Base-by-base conservation (phyloP, 1,284 basidiomycete species). In the Puccinia coronata region DNA sequence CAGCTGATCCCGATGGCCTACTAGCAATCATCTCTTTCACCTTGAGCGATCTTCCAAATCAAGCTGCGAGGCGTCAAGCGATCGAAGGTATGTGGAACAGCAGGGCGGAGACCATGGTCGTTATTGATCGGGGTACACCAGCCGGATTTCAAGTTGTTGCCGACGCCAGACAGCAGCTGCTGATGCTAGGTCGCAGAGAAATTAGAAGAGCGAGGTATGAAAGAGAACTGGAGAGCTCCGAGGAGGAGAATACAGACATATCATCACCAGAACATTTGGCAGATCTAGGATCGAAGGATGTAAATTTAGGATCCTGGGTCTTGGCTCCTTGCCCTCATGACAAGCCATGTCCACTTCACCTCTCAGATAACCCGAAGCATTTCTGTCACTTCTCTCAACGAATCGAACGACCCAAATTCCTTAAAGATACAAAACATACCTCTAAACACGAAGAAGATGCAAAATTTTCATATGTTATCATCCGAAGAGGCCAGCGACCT, bases 391-490 rank as follows among this genome's bases (percentile, higher is more conserved):
- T 97, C 87, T 90, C 90, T 6, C 96, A 98, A 86, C 90, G 93
- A 70, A 87, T 96, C 55, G 93, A 96, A 85, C 90, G 93, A 20
- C 96, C 96, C 9, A 87, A 88, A 12, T 97, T 96, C 86, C 88
- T 95, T 57, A 91, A 95, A 47, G 89, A 88, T 83, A 98, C 95
- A 8, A 96, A 96, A 86, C 93, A 96, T 86, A 91, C 92, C 20
- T 90, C 90, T 43, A 87, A 90, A 51, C 93, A 93, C 1, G 93
- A 96, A 84, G 94, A 96, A 87, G 92, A 95, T 83, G 90, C 91
- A 51, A 91, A 90, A 41, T 98, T 95, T 85, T 94, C 94, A 25
- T 99, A 99, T 85, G 91, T 98, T 55, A 92, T 96, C 39, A 89
- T 99, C 75, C 91, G 91, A 43, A 90, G 94, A 55, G 96, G 96